Base-by-base conservation (phyloP, 2,329 filamentous ascomycete genomes). In the Fusarium zealandicum region DNA sequence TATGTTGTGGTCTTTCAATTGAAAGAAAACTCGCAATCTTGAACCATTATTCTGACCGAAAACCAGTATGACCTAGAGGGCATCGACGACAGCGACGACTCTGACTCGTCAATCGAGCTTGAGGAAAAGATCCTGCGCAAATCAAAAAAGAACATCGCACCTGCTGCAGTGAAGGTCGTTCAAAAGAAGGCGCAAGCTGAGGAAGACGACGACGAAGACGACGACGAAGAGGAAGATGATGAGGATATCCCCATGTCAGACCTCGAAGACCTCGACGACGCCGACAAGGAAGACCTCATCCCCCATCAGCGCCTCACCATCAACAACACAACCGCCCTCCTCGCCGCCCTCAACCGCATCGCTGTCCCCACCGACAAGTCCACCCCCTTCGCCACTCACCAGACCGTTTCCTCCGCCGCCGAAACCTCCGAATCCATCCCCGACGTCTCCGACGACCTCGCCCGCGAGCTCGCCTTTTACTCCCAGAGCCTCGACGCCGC, bases 241-340 rank as follows among this genome's bases (percentile, higher is more conserved):
- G 91, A 95, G 63, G 92, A 96, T 62, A 92, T 97, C 37, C 89
- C 93, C 4, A 84, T 96, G 61, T 96, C 92, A 27, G 93, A 97
- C 67, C 87, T 95, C 44, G 89, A 90, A 67, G 90, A 90, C 45
- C 77, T 87, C 22, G 78, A 90, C 47, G 91, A 90, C 16, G 90
- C 90, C 60, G 92, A 96, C 68, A 89, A 86, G 67, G 90, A 90
- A 75, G 93, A 96, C 70, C 84, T 96, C 33, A 86, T 96, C 57
- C 91, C 92, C 13, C 90, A 96, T 77, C 92, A 95, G 72, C 90
- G 92, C 67, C 87, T 97, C 63, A 97, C 93, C 46, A 98, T 98
- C 79, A 97, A 99, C 83, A 99, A 99, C 80, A 93, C 90, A 47
- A 81, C 90, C 63, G 95, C 93, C 28, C 90, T 99, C 44, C 84